Percentiles rank a stretch among this genome's conserved stretches.
Evolutionary conservation across 352 stramenopile genomes (phyloP).

Genomic region (Blastocystis sp.): DNA sequence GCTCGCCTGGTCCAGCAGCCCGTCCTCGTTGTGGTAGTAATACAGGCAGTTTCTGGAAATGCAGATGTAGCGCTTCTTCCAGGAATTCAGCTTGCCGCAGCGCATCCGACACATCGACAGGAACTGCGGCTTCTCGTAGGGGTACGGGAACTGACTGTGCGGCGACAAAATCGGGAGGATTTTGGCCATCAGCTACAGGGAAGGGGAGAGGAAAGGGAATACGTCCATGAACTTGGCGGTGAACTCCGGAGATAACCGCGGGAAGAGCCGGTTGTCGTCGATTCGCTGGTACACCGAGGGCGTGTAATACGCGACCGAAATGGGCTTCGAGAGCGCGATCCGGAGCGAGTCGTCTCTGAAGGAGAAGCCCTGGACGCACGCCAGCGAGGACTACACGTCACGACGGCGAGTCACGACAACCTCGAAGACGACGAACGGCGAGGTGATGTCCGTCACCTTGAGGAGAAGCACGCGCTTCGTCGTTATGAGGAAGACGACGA

Average conservation of each 20-base stretch:
- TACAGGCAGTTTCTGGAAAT: constrained; percentile 68
- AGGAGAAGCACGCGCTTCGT: constrained; percentile 23
- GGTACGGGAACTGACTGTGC: constrained; percentile 41
- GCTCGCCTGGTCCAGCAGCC: not conserved
- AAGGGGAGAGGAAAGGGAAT: not conserved
- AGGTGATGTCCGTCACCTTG: not conserved
- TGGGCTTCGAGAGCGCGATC: not conserved
- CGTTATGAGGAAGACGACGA: constrained; percentile 22
- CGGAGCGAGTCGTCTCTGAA: not conserved
- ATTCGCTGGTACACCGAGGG: constrained; percentile 20
- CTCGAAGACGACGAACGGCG: constrained; percentile 7
- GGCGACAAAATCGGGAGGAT: constrained; percentile 1
- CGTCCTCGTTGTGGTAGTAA: constrained; percentile 39
- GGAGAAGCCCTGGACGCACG: not conserved
- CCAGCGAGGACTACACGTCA: constrained; percentile 15
- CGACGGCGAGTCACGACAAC: not conserved
- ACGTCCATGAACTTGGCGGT: constrained; percentile 21
- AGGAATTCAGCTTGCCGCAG: constrained; percentile 54
- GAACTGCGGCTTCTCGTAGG: not conserved
- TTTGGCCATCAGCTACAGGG: not conserved
- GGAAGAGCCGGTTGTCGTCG: not conserved
- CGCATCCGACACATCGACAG: constrained; percentile 43
- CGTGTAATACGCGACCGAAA: constrained; percentile 7
- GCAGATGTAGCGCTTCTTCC: constrained; percentile 22
- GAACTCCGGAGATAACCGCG: constrained; percentile 13